Percentiles rank a stretch among this genome's conserved stretches.
Conservation (phyloP, 2,329 filamentous ascomycete genomes). For the Alternaria postmessia region DNA sequence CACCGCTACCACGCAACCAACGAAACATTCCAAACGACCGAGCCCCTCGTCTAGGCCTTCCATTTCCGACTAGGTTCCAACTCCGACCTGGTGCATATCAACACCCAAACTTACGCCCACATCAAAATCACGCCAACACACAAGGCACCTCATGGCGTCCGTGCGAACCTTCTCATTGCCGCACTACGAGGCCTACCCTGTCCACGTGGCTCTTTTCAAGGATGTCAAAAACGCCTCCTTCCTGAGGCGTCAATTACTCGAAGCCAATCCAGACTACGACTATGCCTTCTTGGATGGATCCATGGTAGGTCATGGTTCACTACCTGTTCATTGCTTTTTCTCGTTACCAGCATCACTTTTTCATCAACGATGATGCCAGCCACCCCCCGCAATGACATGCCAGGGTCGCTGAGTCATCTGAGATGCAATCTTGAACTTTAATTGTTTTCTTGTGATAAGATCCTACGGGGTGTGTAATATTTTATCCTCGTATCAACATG, state of each 20-base stretch:
- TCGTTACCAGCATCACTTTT: background rate
- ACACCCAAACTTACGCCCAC: slow-evolving; percentile 7
- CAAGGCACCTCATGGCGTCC: slow-evolving; percentile 52
- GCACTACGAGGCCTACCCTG: slow-evolving; percentile 74
- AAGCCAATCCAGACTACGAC: slow-evolving; percentile 83
- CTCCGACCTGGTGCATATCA: slow-evolving; percentile 14
- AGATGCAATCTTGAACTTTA: background rate
- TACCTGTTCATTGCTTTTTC: slow-evolving; percentile 11
- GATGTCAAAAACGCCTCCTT: slow-evolving; percentile 79
- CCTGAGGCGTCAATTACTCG: slow-evolving; percentile 83
- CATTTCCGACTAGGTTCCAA: background rate
- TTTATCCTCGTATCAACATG: background rate
- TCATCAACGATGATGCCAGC: background rate
- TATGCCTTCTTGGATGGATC: slow-evolving; percentile 93
- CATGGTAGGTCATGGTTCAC: slow-evolving; percentile 61
- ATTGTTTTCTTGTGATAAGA: background rate
- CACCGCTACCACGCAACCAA: background rate
- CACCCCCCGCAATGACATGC: background rate
- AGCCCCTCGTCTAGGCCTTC: background rate
- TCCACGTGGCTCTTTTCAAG: slow-evolving; percentile 79
- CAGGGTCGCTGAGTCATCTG: background rate
- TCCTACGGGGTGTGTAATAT: background rate
- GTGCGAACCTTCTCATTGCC: slow-evolving; percentile 76
- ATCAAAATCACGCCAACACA: slow-evolving; percentile 3
- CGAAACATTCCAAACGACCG: too few species aligned